Conservation (phyloP, 495 filamentous ascomycete species). For the Filosporella fistucella region DNA sequence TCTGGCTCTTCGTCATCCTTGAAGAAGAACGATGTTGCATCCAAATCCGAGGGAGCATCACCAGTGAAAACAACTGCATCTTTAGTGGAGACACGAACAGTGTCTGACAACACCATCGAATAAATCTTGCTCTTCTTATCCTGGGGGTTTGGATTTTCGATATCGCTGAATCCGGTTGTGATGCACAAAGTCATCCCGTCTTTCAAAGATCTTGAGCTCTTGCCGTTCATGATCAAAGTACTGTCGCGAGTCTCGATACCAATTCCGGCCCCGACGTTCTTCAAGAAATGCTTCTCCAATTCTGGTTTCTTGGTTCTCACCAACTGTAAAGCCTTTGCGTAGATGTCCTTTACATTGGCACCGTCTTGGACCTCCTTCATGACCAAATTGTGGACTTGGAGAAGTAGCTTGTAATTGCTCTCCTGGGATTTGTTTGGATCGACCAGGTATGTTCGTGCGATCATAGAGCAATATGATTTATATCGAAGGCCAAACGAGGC, state of each 20-base stretch:
- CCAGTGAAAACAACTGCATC: constrained; percentile 88
- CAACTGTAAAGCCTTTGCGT: constrained; percentile 74
- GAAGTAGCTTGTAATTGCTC: constrained; percentile 88
- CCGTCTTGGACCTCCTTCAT: constrained; percentile 89
- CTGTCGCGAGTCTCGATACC: constrained; percentile 86
- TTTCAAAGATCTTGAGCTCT: constrained; percentile 75
- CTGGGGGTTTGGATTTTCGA: constrained; percentile 76
- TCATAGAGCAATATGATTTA: constrained; percentile 85
- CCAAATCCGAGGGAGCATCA: constrained; percentile 82
- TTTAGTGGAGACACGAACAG: constrained; percentile 74
- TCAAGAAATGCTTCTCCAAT: constrained; percentile 85
- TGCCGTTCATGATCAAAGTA: constrained; percentile 76
- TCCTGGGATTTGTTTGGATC: constrained; percentile 95
- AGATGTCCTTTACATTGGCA: constrained; percentile 81
- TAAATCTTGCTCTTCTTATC: constrained; percentile 85
- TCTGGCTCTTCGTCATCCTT: constrained; percentile 79
- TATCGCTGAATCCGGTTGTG: constrained; percentile 80
- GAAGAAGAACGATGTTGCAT: constrained; percentile 95
- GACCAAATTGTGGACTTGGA: constrained; percentile 77
- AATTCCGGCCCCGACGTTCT: constrained; percentile 84
- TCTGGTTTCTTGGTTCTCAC: constrained; percentile 89
- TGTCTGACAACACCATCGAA: constrained; percentile 86
- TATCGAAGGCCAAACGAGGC: constrained; percentile 88
- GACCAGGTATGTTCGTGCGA: constrained; percentile 91
- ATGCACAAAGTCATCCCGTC: constrained; percentile 96